These are phyloP conservation scores for Lycium ferocissimum DNA, from an alignment of 257 asterid species.

Conservation along the genomic window DNA sequence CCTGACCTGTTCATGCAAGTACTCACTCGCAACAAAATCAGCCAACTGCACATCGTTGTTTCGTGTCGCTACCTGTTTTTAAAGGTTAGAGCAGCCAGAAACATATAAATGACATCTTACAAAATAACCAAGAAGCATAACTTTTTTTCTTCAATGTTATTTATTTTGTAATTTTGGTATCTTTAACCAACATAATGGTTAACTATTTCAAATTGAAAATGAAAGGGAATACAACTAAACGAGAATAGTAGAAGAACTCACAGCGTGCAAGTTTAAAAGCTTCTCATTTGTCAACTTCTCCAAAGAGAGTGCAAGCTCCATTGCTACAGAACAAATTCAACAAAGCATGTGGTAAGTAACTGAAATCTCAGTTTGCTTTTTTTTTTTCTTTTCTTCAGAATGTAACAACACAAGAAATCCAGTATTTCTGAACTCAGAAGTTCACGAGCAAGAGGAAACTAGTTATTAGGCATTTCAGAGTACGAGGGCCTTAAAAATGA, in stretches of 20 bases:
- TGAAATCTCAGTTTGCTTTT: background rate
- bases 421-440: background rate
- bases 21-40: constrained; percentile 50
- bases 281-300: constrained; percentile 63
- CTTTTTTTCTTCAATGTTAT: background rate
- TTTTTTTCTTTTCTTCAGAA: background rate
- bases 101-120: background rate
- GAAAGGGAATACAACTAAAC: background rate
- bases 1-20: constrained; percentile 53
- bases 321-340: constrained; percentile 42
- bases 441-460: background rate
- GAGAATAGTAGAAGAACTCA: constrained; percentile 30
- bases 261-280: constrained; percentile 54
- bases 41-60: constrained; percentile 38
- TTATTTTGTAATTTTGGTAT: background rate
- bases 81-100: background rate
- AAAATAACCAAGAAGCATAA: background rate
- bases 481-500: background rate
- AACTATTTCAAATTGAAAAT: background rate
- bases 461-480: background rate
- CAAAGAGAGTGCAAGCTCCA: constrained; percentile 66
- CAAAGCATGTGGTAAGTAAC: background rate
- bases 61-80: constrained; percentile 47
- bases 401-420: background rate
- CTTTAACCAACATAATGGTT: background rate